phyloP scores from a whole-genome alignment of 2,329 filamentous ascomycete species.

The Apiospora pterosperma region DNA sequence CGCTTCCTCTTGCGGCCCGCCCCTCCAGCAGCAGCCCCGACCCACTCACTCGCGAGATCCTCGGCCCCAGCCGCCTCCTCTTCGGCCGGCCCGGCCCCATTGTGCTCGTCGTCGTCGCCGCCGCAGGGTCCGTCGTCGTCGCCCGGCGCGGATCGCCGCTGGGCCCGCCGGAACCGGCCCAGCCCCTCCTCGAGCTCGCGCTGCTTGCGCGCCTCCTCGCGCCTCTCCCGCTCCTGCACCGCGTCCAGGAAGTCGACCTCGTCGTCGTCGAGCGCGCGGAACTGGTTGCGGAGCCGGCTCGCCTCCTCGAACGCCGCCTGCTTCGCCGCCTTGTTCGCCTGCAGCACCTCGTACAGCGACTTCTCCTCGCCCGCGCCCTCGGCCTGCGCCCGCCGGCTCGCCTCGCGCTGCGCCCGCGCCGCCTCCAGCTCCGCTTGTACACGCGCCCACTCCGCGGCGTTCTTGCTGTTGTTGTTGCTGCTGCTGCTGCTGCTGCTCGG shows the following conservation, averaged over 20 bases:
- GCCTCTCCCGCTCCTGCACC: conserved; percentile 44
- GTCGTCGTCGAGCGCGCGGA: conserved; percentile 72
- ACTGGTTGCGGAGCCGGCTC: conserved; percentile 70
- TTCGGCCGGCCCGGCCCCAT: conserved; percentile 12
- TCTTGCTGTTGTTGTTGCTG: neutral
- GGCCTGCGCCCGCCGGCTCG: conserved; percentile 38
- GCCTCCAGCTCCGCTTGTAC: conserved; percentile 64
- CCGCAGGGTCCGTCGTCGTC: conserved; percentile 7
- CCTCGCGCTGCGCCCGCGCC: conserved; percentile 51
- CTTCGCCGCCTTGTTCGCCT: conserved; percentile 84
- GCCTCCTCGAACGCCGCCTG: conserved; percentile 80
- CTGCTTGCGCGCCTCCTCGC: conserved; percentile 51
- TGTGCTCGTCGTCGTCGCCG: neutral
- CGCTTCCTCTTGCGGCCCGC: conserved; percentile 35
- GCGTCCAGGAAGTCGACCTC: conserved; percentile 73
- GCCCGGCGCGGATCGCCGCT: conserved; percentile 29
- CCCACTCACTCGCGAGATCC: conserved; percentile 10
- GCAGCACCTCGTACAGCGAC: conserved; percentile 69
- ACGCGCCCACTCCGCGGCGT: conserved; percentile 48
- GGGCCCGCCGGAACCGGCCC: conserved; percentile 50
- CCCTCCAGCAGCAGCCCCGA: conserved; percentile 29
- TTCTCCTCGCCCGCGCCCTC: conserved; percentile 41
- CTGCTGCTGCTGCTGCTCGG: conserved; percentile 1
- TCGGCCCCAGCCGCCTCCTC: conserved; percentile 12
- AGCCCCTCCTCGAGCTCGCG: conserved; percentile 57